Conservation (phyloP, 148 eudicot species). For the Pharnaceum exiguum region DNA sequence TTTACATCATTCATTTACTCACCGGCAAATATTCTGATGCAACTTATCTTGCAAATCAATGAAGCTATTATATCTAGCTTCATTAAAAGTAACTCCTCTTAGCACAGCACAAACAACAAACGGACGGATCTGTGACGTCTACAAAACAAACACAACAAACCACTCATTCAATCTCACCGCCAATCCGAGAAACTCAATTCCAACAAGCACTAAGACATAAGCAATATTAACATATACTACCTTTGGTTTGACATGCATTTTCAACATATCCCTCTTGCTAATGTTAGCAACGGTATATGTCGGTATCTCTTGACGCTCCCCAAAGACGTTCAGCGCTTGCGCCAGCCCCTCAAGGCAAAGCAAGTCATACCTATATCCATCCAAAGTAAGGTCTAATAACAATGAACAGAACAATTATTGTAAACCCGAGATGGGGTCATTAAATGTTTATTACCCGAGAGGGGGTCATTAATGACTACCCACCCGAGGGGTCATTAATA, state of each 20-base stretch:
- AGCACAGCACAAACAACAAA: constrained; percentile 94
- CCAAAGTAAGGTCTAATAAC: not conserved
- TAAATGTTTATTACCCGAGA: too few relatives aligned
- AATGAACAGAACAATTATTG: too few relatives aligned
- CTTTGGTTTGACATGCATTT: constrained; percentile 92
- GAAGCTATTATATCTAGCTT: constrained; percentile 90
- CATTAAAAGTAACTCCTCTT: constrained; percentile 81
- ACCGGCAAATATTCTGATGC: constrained; percentile 99
- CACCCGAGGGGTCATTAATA: too few relatives aligned
- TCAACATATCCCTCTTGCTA: constrained; percentile 43
- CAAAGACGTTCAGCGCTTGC: constrained; percentile 73
- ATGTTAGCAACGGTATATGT: constrained; percentile 42
- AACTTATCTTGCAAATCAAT: constrained; percentile 96
- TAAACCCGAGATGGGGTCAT: too few relatives aligned
- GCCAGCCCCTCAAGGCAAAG: constrained; percentile 95
- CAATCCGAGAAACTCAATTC: too few relatives aligned
- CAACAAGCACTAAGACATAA: too few relatives aligned
- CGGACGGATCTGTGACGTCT: constrained; percentile 81
- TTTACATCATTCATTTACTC: too few relatives aligned
- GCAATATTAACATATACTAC: too few relatives aligned
- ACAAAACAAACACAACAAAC: constrained; percentile 13
- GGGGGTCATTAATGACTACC: too few relatives aligned
- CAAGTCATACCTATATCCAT: constrained; percentile 76
- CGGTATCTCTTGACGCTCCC: constrained; percentile 67
- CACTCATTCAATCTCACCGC: too few relatives aligned